Base-by-base conservation (phyloP, 257 asterid species). In the Fraxinus quadrangulata region DNA sequence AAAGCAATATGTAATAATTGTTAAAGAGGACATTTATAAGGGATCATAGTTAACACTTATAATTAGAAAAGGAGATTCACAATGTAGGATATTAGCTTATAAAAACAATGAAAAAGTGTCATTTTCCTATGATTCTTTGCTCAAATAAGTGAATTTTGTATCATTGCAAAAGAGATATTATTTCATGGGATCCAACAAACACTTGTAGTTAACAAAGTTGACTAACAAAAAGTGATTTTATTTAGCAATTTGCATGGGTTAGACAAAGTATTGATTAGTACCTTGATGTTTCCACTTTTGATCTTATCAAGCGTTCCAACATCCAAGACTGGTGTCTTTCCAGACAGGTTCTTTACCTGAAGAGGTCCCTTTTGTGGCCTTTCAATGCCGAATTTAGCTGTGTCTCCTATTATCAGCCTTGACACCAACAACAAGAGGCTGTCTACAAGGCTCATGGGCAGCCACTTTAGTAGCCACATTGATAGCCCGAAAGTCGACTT, bases 381-480 rank as follows among this genome's bases (percentile, higher is more conserved):
- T 78, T 81, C 85, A 16, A 91, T 85, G 28, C 96, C 96, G 23
- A 86, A 84, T 17, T 77, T 86, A 63, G 87, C 76, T 0, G 97
- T 92, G 67, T 90, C 90, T 4, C 97, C 97, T 2, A 90, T 86
- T 26, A 85, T 71, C 45, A 90, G 74, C 79, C 89, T 54, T 12
- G 96, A 84, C 7, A 76, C 86, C 40, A 87, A 49, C 36, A 92
- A 81, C 67, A 92, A 73, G 24, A 92, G 70, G 21, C 79, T 85
- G 79, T 92, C 97, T 74, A 92, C 96, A 66, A 90, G 81, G 72
- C 87, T 87, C 5, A 86, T 67, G 67, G 97, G 97, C 47, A 92
- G 76, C 96, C 96, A 90, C 87, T 92, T 92, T 24, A 92, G 90
- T 75, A 92, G 80, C 86, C 87, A 85, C 96, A 90, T 92, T 78